Base-by-base conservation (phyloP, 805 yeast genomes). In the Ogataea populi-albae region DNA sequence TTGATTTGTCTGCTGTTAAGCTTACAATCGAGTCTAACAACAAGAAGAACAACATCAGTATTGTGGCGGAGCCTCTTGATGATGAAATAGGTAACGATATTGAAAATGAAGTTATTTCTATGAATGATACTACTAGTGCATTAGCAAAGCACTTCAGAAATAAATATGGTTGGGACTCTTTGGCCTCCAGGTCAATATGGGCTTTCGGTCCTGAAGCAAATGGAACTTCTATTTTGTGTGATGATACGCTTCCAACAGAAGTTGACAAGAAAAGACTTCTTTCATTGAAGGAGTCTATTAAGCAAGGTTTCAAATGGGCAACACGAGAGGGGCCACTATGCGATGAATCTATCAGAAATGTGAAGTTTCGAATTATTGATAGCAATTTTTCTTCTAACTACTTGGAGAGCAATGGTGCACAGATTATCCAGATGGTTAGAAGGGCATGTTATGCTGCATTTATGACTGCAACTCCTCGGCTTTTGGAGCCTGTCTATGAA, bases 301-400 rank as follows among this genome's bases (percentile, higher is more conserved):
- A 66, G 2, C 81, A 80, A 46, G 98, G 98, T 0, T 93, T 91
- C 61, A 71, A 74, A 49, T 85, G 95, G 93, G 81, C 83, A 3
- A 68, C 75, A 0, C 68, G 77, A 37, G 95, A 86, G 50, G 98
- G 98, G 0, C 98, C 99, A 0, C 64, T 93, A n/a, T 79, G 94
- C 43, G 95, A 84, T 41, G 96, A 87, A 54, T 81, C 85, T 0
- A 68, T 93, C 5, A 64, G 85, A 35, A 73, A 79, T 35, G 76
- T 81, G 5, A 78, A 75, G 44, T 87, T 93, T 59, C 76, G 77
- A 37, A 69, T 93, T 26, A 66, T 86, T 30, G 86, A 80, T 38
- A 74, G 77, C 0, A 62, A 64, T 0, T 50, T 84, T 3, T 69
- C 81, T 5, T 59, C 66, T 0, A 70, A 72, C 19, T 63, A 67